phyloP scores from a whole-genome alignment of 768 basidiomycete genomes.

The Dioszegia aurantiaca region DNA sequence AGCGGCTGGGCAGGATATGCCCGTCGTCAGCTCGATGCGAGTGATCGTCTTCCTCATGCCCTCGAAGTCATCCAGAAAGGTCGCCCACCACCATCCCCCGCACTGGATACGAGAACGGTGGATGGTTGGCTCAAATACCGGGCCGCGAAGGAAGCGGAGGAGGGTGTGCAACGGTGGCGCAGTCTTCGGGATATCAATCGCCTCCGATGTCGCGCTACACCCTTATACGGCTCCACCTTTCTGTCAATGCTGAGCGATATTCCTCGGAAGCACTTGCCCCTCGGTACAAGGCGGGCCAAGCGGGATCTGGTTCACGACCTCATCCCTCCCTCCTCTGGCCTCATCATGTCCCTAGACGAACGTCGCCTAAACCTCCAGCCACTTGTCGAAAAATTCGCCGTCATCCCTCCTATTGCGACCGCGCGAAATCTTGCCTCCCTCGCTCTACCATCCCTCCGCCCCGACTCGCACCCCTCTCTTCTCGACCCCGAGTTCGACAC shows the following conservation, averaged over 20 bases:
- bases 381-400: conserved; percentile 69
- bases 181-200: conserved; percentile 72
- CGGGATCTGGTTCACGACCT: conserved; percentile 29
- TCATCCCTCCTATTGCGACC: conserved; percentile 74
- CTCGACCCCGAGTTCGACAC: conserved; percentile 61
- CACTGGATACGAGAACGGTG: conserved; percentile 71
- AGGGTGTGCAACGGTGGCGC: conserved; percentile 62
- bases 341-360: conserved; percentile 64
- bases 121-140: conserved; percentile 66
- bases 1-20: conserved; percentile 51
- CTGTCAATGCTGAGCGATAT: conserved; percentile 44
- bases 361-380: conserved; percentile 61
- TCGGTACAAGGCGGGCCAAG: conserved; percentile 11
- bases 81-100: conserved; percentile 56
- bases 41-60: conserved; percentile 37
- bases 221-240: conserved; percentile 52
- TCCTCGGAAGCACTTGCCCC: conserved; percentile 50
- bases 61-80: conserved; percentile 20
- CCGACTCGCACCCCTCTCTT: conserved; percentile 43
- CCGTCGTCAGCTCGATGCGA: conserved; percentile 39
- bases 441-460: conserved; percentile 58
- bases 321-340: conserved; percentile 52
- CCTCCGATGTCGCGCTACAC: conserved; percentile 60
- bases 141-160: conserved; percentile 57
- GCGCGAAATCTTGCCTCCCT: conserved; percentile 69